Conservation (phyloP, 345 rosid species). For the Lenwebbia sp. region DNA sequence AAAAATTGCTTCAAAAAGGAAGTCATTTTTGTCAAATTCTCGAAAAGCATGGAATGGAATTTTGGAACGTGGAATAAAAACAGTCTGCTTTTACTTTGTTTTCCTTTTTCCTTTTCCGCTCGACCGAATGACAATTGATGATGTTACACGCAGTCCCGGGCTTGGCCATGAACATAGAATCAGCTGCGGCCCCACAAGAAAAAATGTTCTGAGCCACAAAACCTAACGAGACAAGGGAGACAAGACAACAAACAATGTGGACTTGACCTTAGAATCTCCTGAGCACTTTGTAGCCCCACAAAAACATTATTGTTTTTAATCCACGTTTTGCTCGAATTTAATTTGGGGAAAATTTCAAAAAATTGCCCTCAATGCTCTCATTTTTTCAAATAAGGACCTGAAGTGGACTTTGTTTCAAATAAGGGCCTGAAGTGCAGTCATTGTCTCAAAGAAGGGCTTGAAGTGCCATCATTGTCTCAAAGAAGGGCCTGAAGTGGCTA, state of each 20-base stretch:
- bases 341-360: no score
- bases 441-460: no score
- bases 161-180: neutral
- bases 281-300: neutral
- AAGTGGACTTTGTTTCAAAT: no score
- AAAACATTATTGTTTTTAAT: neutral
- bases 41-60: neutral
- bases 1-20: neutral
- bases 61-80: neutral
- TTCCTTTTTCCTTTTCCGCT: neutral
- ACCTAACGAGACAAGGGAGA: neutral
- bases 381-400: no score
- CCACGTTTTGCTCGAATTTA: neutral
- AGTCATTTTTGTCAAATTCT: neutral
- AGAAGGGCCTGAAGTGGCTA: no score
- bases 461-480: no score
- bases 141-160: neutral
- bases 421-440: no score
- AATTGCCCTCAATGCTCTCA: no score
- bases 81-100: neutral
- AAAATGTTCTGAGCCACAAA: neutral
- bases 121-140: neutral
- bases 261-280: neutral
- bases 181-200: neutral
- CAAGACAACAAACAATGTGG: neutral